A percentile compares a stretch with the other conserved stretches of the same genome.
Evolutionary conservation across 345 rosid species (phyloP).

Genomic region (Eucalyptus globulus): DNA sequence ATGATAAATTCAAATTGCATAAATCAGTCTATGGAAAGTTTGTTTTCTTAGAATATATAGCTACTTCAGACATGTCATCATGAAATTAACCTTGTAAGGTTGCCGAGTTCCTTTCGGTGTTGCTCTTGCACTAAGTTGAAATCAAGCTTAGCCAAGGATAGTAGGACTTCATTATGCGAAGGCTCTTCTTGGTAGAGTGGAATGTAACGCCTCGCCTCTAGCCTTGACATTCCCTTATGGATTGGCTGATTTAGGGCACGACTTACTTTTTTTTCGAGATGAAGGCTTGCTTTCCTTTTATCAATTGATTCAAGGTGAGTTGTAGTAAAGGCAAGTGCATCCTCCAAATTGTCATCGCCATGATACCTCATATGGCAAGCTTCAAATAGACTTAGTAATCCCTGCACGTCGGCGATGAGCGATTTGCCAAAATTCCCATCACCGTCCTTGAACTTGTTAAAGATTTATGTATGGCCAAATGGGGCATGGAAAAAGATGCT

Average conservation of each 20-base stretch:
- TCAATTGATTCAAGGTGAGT: not conserved
- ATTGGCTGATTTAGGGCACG: not conserved
- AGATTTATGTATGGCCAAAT: not conserved
- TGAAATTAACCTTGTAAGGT: not conserved
- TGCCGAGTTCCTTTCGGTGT: not conserved
- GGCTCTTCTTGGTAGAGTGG: not conserved
- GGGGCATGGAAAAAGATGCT: not conserved
- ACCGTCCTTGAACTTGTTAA: not conserved
- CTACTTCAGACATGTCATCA: not conserved
- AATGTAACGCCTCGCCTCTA: not conserved
- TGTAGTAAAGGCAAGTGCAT: not conserved
- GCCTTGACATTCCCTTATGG: not conserved
- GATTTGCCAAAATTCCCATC: not conserved
- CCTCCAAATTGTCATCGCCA: conserved; percentile 1
- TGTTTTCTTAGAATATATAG: not conserved
- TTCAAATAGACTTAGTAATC: not conserved
- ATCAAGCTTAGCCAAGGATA: conserved; percentile 1
- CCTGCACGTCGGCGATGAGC: fast-evolving
- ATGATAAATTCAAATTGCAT: not conserved
- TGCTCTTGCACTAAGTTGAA: not conserved
- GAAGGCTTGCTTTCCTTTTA: not conserved
- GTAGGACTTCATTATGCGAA: not conserved
- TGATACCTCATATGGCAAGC: not conserved
- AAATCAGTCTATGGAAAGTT: fast-evolving
- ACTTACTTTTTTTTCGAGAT: not conserved